Conservation (phyloP, 371 early-diverging fungal genomes). For the Rhizopus microsporus region DNA sequence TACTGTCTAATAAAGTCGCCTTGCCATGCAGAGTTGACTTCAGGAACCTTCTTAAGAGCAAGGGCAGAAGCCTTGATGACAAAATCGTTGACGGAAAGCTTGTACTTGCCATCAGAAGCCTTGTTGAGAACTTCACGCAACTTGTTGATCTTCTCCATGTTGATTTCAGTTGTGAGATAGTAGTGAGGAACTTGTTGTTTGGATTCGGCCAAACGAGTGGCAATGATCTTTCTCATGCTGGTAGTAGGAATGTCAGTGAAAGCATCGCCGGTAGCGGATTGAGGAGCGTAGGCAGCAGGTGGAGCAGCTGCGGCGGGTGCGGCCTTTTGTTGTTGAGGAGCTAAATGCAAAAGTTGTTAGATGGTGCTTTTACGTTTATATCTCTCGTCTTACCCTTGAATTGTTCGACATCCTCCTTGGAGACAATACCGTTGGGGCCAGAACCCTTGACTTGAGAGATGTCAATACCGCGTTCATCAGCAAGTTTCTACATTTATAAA, state of each 20-base stretch:
- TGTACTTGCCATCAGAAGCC: constrained; percentile 85
- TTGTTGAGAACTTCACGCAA: constrained; percentile 91
- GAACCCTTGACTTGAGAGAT: constrained; percentile 82
- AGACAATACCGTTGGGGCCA: constrained; percentile 90
- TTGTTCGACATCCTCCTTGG: constrained; percentile 88
- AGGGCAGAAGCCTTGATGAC: constrained; percentile 94
- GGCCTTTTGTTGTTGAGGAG: constrained; percentile 31
- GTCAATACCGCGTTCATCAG: constrained; percentile 80
- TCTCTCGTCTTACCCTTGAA: constrained; percentile 50
- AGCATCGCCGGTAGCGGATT: constrained; percentile 57
- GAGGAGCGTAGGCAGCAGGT: constrained; percentile 53
- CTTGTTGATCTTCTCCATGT: constrained; percentile 85
- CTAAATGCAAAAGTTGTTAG: constrained; percentile 10
- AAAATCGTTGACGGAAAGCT: constrained; percentile 98
- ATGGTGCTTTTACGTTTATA: background rate
- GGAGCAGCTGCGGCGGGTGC: constrained; percentile 41
- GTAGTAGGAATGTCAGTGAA: constrained; percentile 84
- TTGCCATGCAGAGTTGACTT: constrained; percentile 96
- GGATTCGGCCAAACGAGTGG: constrained; percentile 80
- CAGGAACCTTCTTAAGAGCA: constrained; percentile 91
- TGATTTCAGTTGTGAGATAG: constrained; percentile 88
- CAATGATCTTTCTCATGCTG: constrained; percentile 94
- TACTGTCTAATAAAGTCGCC: constrained; percentile 91
- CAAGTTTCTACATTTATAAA: constrained; percentile 63
- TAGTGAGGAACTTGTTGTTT: constrained; percentile 95